Evolutionary conservation across 768 basidiomycete genomes (phyloP).

Genomic region (Mycena filopes): DNA sequence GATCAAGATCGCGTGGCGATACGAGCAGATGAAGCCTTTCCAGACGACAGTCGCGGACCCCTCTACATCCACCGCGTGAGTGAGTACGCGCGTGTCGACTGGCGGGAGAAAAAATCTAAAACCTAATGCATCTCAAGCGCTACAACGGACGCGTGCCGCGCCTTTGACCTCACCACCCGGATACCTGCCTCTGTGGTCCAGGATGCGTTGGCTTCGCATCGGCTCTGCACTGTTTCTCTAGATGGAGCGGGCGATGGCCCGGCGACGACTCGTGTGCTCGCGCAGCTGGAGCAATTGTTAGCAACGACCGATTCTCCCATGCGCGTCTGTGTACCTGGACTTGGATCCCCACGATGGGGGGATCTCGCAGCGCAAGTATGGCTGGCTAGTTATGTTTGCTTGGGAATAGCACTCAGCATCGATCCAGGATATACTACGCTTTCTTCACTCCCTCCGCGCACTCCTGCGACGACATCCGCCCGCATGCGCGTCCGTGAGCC

Average conservation of each 20-base stretch:
- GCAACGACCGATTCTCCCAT: constrained; percentile 46
- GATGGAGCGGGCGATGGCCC: constrained; percentile 13
- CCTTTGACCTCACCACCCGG: constrained; percentile 77
- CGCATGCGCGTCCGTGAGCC: constrained; percentile 73
- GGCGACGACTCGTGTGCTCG: constrained; percentile 37
- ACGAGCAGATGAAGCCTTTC: constrained; percentile 93
- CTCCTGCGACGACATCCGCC: constrained; percentile 67
- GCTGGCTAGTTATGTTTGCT: constrained; percentile 5
- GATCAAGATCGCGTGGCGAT: constrained; percentile 98
- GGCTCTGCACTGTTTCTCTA: constrained; percentile 47
- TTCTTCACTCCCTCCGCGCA: constrained; percentile 75
- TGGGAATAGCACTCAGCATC: background rate
- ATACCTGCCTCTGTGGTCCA: constrained; percentile 65
- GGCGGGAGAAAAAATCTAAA: constrained; percentile 31
- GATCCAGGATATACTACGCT: constrained; percentile 72
- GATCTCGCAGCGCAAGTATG: constrained; percentile 67
- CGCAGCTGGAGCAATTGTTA: constrained; percentile 44
- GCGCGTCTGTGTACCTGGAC: constrained; percentile 69
- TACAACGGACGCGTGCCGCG: constrained; percentile 69
- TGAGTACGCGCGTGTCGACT: constrained; percentile 48
- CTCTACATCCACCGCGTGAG: constrained; percentile 37
- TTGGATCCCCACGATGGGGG: constrained; percentile 79
- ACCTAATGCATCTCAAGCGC: constrained; percentile 47
- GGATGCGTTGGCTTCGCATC: constrained; percentile 50
- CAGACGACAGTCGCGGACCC: constrained; percentile 78